Base-by-base conservation (phyloP, 1,139 yeast species). In the Geotrichum carabidarum region DNA sequence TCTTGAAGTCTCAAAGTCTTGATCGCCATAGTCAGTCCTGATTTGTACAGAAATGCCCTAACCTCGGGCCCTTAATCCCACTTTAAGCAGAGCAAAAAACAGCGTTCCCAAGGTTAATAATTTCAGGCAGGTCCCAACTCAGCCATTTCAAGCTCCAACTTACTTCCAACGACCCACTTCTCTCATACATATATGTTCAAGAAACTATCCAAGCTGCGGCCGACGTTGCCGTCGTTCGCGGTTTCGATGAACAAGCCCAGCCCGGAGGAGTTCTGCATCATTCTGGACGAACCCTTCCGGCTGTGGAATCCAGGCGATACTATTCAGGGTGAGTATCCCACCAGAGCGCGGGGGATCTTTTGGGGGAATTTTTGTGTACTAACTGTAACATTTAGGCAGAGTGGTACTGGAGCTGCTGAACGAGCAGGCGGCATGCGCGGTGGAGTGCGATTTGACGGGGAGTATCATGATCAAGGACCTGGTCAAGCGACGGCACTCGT, bases 261-360 rank as follows among this genome's bases (percentile, higher is more conserved):
- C 36, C 53, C 57, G 32, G 58, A 79, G 53, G 89, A 85, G 60
- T 85, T 87, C 68, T 85, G 81, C 68, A 81, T 88, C 46, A 77
- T 76, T 50, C 72, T 88, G 55, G 85, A 83, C 60, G 83, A 84
- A 57, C 93, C 95, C 1, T 95, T 86, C 68, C 78, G 80, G 63
- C 73, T 78, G 18, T 83, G 81, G 76, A 69, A 74, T 14, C 89
- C 90, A 0, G 88, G 89, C 12, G 87, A 84, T 57, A 79, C 79
- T 61, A 78, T 84, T n/a, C 71, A 75, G 17, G 86, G 86, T 27
- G 82, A 78, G 63, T 74, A 78, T 8, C 17, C 36, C n/a, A n/a
- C n/a, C 40, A 12, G 7, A 12, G n/a, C 36, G n/a, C 11, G n/a
- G 11, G 36, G 36, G 4, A 8, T 34, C 7, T 34, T 34, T n/a